phyloP scores from a whole-genome alignment of 345 rosid genomes.

The Salix caprea region DNA sequence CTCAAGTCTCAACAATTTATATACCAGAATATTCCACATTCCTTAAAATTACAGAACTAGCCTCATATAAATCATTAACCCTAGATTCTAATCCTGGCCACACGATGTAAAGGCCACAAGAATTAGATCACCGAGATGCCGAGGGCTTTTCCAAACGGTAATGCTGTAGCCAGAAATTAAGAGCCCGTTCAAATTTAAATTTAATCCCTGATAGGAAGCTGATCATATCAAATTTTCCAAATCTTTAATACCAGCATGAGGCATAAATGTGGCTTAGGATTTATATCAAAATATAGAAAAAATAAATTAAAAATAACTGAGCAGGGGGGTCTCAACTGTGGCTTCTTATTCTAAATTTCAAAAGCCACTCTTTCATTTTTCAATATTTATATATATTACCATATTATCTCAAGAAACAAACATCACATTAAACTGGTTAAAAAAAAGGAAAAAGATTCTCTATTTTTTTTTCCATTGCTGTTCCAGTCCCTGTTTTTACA shows the following conservation, averaged over 20 bases:
- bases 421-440: not conserved
- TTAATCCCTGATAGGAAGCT: no score
- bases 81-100: no score
- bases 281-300: no score
- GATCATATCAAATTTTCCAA: no score
- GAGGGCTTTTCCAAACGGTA: no score
- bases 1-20: no score
- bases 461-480: not conserved
- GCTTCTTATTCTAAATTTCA: not conserved
- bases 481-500: constrained; percentile 13
- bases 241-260: not conserved
- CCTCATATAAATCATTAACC: not conserved
- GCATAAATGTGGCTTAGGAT: not conserved
- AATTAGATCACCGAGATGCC: no score
- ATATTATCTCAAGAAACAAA: not conserved
- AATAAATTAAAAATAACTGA: not conserved
- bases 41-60: not conserved
- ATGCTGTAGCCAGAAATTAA: no score
- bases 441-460: not conserved
- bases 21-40: not conserved
- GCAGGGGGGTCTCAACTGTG: not conserved
- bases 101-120: no score
- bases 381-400: no score
- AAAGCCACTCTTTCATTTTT: not conserved
- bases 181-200: no score